Base-by-base conservation (phyloP, 2,329 filamentous ascomycete species). In the Endoconidiophora laricicola region DNA sequence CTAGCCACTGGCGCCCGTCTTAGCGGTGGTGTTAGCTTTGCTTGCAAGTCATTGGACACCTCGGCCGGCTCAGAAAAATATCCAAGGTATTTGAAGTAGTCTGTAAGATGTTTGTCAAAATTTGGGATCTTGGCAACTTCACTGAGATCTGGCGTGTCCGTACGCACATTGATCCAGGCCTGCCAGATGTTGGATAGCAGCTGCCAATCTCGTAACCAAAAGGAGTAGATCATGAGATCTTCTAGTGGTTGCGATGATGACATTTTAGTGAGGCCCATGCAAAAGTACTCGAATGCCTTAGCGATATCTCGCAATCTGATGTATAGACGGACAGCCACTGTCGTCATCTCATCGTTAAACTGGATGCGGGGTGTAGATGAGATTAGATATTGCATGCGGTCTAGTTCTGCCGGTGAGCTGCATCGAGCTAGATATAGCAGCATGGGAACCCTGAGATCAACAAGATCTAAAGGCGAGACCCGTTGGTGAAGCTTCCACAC, bases 301-400 rank as follows among this genome's bases (percentile, higher is more conserved):
- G 51, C 41, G 16, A 53, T 53, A 36, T 53, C 37, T 26, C 51
- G 47, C n/a, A 53, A 47, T 16, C 51, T 47, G 14, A 50, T 50
- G 16, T 53, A 53, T 33, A 53, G 29, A 3, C 51, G 51, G 18
- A 53, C 51, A n/a, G 51, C 51, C n/a, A 53, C 48, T 3, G 42
- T 46, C 12, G 51, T 46, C 33, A 53, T 40, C 12, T 53, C 47
- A 20, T 44, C 46, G 23, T 49, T 50, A 9, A 53, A 53, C 39
- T 53, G 47, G 4, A 50, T 3, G 9, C 6, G 37, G 1, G 51
- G 51, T n/a, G 51, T 53, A 29, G 51, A 44, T 18, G 47, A 46
- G 24, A 53, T 53, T 20, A 53, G 23, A 36, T 50, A 38, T 16
- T 50, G 52, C 48, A 54, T 54, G 3, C 52, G 44, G 24, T 54